Conservation (phyloP, 208 protist species). For the Kentomonas sorsogonicus region DNA sequence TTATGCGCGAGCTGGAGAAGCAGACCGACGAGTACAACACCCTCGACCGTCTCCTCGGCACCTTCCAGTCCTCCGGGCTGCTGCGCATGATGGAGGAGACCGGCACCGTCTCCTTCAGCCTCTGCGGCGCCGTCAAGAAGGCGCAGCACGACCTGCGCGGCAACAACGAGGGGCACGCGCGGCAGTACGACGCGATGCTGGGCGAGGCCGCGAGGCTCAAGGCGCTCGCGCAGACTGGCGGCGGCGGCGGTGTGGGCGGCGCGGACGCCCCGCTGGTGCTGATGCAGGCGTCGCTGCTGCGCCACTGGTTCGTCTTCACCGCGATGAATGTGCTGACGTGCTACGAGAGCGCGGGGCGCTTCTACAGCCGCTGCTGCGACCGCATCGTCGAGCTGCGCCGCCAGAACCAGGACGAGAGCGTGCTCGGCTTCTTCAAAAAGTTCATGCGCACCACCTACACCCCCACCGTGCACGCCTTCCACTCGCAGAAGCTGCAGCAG, state of each 20-base stretch:
- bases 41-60: conserved; percentile 62
- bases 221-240: conserved; percentile 22
- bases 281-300: conserved; percentile 47
- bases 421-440: conserved; percentile 58
- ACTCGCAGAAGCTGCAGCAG: conserved; percentile 54
- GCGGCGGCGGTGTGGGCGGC: conserved; percentile 14
- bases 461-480: conserved; percentile 58
- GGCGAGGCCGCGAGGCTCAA: conserved; percentile 31
- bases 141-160: conserved; percentile 40
- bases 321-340: conserved; percentile 86
- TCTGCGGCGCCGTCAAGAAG: conserved; percentile 65
- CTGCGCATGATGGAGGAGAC: conserved; percentile 72
- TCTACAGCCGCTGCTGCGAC: conserved; percentile 56
- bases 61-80: conserved; percentile 49
- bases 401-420: conserved; percentile 38
- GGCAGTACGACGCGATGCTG: conserved; percentile 36
- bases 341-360: conserved; percentile 58
- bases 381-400: conserved; percentile 36
- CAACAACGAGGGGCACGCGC: conserved; percentile 38
- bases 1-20: conserved; percentile 30
- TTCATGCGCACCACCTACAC: conserved; percentile 68
- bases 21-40: conserved; percentile 23
- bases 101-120: conserved; percentile 70
- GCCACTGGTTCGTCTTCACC: conserved; percentile 78
- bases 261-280: conserved; percentile 31